Base-by-base conservation (phyloP, 2,329 filamentous ascomycete species). In the Diplodia sapinea region DNA sequence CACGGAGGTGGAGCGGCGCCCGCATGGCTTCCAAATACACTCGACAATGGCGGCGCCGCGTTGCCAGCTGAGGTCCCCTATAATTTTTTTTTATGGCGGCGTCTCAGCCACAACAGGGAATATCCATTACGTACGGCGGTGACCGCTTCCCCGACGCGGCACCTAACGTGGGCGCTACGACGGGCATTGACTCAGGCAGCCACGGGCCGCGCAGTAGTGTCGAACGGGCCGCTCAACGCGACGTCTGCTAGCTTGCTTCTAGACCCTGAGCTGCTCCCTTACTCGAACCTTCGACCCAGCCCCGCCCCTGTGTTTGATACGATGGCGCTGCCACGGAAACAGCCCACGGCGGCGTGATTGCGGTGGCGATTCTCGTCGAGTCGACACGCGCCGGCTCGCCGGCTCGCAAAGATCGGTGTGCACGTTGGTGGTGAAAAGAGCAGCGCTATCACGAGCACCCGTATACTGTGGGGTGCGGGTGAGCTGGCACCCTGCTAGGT, bases 261-360 rank as follows among this genome's bases (percentile, higher is more conserved):
- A 62, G 57, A 62, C 57, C 57, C 57, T 62, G 57, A 50, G 2
- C 15, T 1, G 38, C 36, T 47, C 38, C 36, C 56, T 43, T 62
- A 36, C 57, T 62, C 40, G 57, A 62, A 62, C 13, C 11, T 62
- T 62, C 57, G 57, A 50, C 40, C 20, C 3, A 38, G 36, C 36
- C 36, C 36, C 38, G 40, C 56, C 57, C 57, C 43, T 62, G 57
- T 33, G 38, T 43, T 47, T 47, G 56, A 59, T 47, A 59, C 56
- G 56, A 50, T 13, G 38, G 43, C 36, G 56, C 38, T 47, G 56
- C 56, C 38, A 23, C 57, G 17, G 38, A 62, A 62, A 49, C 57
- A 62, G 57, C 57, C 57, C 57, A 62, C 57, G 43, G 40, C 57
- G 43, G 43, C 57, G 57, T 62, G 57, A 62, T 36, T 62, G 57